phyloP scores from a whole-genome alignment of 306 rosid genomes.

The Herpetospermum pedunculosum region DNA sequence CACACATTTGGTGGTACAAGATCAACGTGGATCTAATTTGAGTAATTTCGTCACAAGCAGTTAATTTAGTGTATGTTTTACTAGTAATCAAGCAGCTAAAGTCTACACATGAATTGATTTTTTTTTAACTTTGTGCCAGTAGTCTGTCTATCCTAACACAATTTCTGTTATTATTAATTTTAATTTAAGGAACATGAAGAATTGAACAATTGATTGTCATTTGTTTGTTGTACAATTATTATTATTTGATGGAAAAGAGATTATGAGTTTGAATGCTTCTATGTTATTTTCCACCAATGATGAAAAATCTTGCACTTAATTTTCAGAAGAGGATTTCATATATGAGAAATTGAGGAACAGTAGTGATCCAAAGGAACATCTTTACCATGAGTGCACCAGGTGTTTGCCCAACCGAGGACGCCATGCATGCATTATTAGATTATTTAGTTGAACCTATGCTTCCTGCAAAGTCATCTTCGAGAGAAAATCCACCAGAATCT shows the following conservation, averaged over 20 bases:
- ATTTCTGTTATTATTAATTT: background rate
- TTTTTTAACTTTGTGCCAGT: background rate
- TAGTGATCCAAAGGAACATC: background rate
- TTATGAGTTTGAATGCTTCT: background rate
- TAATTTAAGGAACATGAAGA: background rate
- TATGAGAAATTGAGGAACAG: background rate
- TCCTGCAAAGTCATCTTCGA: slow-evolving; percentile 33
- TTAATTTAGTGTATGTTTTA: background rate
- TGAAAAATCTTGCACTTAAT: background rate
- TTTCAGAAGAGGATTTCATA: background rate
- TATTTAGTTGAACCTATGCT: slow-evolving; percentile 55
- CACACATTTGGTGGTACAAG: background rate
- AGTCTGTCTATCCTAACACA: background rate
- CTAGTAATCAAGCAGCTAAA: background rate
- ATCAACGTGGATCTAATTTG: background rate
- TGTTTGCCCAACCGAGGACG: slow-evolving; percentile 61
- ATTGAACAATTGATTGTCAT: background rate
- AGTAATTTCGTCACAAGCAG: background rate
- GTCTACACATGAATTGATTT: background rate
- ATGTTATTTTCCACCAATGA: background rate
- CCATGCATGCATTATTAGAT: slow-evolving; percentile 41
- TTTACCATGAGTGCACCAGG: slow-evolving; percentile 29
- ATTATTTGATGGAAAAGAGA: background rate
- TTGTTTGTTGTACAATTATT: background rate
- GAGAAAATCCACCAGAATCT: slow-evolving; percentile 27